A percentile compares a stretch with the other conserved stretches of the same genome.
These are phyloP conservation scores for Suillus ampliporus DNA, from an alignment of 768 basidiomycete species.

Conservation along the genomic window DNA sequence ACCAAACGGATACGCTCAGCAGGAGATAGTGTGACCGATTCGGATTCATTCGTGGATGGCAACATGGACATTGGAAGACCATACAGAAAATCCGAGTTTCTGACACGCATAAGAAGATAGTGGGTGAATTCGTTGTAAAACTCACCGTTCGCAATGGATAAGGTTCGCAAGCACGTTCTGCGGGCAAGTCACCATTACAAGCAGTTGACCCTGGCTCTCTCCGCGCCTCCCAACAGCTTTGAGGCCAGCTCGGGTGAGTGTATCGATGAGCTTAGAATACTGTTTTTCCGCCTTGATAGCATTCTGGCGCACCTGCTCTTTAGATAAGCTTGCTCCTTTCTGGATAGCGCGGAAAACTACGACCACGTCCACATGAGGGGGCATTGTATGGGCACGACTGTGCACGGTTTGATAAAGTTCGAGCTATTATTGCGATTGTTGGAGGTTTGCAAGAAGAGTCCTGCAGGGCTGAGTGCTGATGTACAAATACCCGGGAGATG, in stretches of 20 bases:
- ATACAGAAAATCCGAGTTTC: conserved; percentile 78
- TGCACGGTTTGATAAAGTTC: neutral
- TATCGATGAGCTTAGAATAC: conserved; percentile 66
- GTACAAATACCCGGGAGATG: neutral
- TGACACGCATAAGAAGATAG: conserved; percentile 29
- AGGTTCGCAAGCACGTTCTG: conserved; percentile 64
- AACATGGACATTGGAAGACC: conserved; percentile 66
- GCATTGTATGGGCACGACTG: conserved; percentile 30
- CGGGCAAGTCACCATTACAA: conserved; percentile 79
- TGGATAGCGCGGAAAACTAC: conserved; percentile 67
- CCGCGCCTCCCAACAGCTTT: conserved; percentile 78
- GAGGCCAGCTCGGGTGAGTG: conserved; percentile 66
- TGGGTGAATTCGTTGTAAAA: conserved; percentile 8
- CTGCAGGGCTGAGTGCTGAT: neutral
- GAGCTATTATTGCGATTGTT: neutral
- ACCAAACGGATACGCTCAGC: conserved; percentile 86
- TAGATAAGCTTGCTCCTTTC: conserved; percentile 48
- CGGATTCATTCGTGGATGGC: conserved; percentile 46
- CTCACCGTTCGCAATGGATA: conserved; percentile 77
- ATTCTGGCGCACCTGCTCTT: conserved; percentile 66
- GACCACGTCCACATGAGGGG: conserved; percentile 73
- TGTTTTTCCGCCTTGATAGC: conserved; percentile 70
- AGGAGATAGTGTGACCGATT: conserved; percentile 55
- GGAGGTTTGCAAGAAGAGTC: neutral
- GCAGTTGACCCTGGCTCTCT: conserved; percentile 73